Conservation (phyloP, 116 monocot species). For the Zostera marina region DNA sequence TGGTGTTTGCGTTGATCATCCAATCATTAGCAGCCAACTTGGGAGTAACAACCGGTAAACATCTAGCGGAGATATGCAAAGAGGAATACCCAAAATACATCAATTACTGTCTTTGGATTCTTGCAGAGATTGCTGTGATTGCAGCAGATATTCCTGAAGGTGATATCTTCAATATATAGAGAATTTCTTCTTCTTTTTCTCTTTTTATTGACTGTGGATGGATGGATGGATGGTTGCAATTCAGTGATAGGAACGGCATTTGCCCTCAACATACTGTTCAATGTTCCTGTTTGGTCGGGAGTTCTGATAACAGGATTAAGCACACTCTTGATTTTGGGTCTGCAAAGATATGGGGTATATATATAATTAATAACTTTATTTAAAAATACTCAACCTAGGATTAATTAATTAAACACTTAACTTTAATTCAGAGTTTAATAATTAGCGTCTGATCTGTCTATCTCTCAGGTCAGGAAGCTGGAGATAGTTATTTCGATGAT, state of each 20-base stretch:
- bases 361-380: background rate
- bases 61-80: constrained; percentile 16
- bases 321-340: constrained; percentile 58
- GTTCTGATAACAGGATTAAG: constrained; percentile 62
- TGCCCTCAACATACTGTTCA: constrained; percentile 59
- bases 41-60: constrained; percentile 13
- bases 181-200: background rate
- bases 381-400: background rate
- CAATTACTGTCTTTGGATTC: constrained; percentile 10
- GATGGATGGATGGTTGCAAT: no score
- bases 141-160: constrained; percentile 22
- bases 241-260: constrained; percentile 82
- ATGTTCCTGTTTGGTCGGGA: constrained; percentile 57
- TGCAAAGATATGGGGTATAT: constrained; percentile 73
- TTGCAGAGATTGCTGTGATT: constrained; percentile 15
- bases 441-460: no score
- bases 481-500: constrained; percentile 18
- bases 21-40: constrained; percentile 10
- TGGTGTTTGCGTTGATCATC: constrained; percentile 9
- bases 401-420: background rate
- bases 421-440: no score
- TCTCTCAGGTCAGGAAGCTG: constrained; percentile 30
- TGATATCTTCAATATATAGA: background rate
- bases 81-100: constrained; percentile 11
- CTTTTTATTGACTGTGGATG: background rate